Conservation (phyloP, 371 early-diverging fungal species). For the Zancudomyces culisetae region DNA sequence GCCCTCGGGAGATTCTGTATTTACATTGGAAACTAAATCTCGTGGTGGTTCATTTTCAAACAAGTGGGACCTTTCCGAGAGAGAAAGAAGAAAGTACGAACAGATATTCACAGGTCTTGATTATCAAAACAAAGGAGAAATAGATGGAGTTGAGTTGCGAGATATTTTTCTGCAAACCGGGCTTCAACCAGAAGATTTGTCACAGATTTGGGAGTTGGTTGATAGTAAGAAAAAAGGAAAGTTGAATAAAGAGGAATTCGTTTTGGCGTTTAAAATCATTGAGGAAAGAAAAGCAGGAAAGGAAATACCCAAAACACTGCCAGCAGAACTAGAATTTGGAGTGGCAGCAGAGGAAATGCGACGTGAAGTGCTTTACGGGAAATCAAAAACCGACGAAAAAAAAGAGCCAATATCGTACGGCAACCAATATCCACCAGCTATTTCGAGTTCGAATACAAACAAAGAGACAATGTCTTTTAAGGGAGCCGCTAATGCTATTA, state of each 20-base stretch:
- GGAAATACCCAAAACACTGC: conserved; percentile 55
- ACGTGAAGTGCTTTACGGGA: not conserved
- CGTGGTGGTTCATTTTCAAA: conserved; percentile 11
- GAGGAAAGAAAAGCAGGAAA: conserved; percentile 58
- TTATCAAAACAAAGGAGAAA: conserved; percentile 43
- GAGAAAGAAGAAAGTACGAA: conserved; percentile 62
- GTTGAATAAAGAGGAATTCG: conserved; percentile 76
- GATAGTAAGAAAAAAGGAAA: conserved; percentile 71
- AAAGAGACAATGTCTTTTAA: not conserved
- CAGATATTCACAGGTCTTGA: conserved; percentile 81
- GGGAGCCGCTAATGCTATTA: not conserved
- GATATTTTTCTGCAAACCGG: conserved; percentile 78
- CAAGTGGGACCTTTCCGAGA: conserved; percentile 55
- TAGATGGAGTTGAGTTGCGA: conserved; percentile 59
- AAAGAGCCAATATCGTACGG: not conserved
- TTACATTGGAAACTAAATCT: conserved; percentile 3
- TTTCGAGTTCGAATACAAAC: not conserved
- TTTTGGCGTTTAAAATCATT: conserved; percentile 85
- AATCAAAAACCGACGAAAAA: not conserved
- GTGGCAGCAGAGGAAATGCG: not conserved
- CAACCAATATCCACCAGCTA: conserved; percentile 49
- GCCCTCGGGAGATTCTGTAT: conserved; percentile 1
- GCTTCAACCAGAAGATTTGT: conserved; percentile 49
- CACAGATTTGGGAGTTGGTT: conserved; percentile 71
- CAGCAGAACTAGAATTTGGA: conserved; percentile 36